Percentiles rank a stretch among this genome's conserved stretches.
Evolutionary conservation across 345 rosid species (phyloP).

Genomic region (Ailanthus altissimus): DNA sequence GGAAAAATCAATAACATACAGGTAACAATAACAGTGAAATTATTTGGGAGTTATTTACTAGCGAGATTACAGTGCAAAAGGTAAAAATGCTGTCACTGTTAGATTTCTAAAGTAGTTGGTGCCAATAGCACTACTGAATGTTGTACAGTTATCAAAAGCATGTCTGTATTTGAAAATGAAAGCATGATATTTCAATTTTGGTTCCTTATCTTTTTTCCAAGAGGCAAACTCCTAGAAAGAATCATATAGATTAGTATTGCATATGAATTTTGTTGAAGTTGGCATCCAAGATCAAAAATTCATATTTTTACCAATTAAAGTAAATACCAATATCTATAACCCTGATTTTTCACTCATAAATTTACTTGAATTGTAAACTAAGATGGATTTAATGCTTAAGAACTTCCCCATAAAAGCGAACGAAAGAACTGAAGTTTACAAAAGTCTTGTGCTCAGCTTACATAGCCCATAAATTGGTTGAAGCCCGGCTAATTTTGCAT

Average conservation of each 20-base stretch:
- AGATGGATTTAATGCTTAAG: not conserved
- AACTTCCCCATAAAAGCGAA: not conserved
- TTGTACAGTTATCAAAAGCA: not conserved
- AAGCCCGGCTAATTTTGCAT: conserved; percentile 97
- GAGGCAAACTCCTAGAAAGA: not conserved
- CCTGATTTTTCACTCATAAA: not conserved
- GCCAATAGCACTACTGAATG: not conserved
- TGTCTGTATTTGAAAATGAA: not conserved
- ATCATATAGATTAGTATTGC: not conserved
- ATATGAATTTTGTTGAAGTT: not conserved
- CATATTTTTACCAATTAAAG: not conserved
- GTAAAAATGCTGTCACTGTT: not conserved
- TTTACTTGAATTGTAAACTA: not conserved
- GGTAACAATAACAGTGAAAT: not conserved
- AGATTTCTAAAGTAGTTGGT: not conserved
- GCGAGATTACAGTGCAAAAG: conserved; percentile 1
- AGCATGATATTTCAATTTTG: not conserved
- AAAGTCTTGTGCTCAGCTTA: conserved; percentile 46
- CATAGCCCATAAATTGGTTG: conserved; percentile 89
- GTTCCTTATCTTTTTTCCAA: conserved; percentile 1
- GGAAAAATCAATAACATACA: not conserved
- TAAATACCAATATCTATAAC: not conserved
- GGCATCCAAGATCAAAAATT: not conserved
- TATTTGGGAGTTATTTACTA: conserved; percentile 3
- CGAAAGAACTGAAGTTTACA: not conserved